Percentiles rank a stretch among this genome's conserved stretches.
These are phyloP conservation scores for Seminavis robusta DNA, from an alignment of 108 stramenopile species.

Conservation along the genomic window DNA sequence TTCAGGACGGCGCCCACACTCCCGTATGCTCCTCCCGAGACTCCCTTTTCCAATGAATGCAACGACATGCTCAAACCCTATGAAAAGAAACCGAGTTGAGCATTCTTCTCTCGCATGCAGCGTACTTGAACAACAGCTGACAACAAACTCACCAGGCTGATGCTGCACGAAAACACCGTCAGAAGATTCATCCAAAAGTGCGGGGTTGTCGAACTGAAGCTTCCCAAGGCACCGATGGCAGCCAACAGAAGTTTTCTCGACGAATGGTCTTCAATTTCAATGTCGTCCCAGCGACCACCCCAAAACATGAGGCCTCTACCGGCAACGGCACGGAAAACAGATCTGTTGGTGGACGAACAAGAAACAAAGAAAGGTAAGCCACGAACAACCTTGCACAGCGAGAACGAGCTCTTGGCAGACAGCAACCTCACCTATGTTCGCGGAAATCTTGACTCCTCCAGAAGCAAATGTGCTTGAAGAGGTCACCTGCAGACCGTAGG, in stretches of 20 bases:
- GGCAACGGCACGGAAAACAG: slow-evolving; percentile 26
- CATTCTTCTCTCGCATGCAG: too few relatives aligned
- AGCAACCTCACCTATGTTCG: slow-evolving; percentile 30
- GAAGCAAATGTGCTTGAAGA: slow-evolving; percentile 32
- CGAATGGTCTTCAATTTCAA: slow-evolving; percentile 10
- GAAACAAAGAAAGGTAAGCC: too few relatives aligned
- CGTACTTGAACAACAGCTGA: slow-evolving; percentile 7
- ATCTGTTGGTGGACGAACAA: slow-evolving; percentile 1
- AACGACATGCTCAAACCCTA: slow-evolving; percentile 58
- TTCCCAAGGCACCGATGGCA: slow-evolving; percentile 30
- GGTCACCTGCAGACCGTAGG: slow-evolving; percentile 32
- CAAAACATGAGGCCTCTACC: slow-evolving; percentile 30
- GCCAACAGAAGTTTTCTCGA: slow-evolving; percentile 40
- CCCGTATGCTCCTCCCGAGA: slow-evolving; percentile 16
- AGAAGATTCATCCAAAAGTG: slow-evolving; percentile 63
- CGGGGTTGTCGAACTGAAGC: slow-evolving; percentile 52
- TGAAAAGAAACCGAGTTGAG: too few relatives aligned
- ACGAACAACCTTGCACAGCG: too few relatives aligned
- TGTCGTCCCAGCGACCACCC: slow-evolving; percentile 12
- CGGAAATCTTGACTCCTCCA: slow-evolving; percentile 29
- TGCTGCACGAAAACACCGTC: slow-evolving; percentile 48
- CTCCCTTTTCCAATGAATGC: slow-evolving; percentile 52
- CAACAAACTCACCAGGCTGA: slow-evolving; percentile 30
- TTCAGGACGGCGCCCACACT: slow-evolving; percentile 36
- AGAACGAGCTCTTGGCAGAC: too few relatives aligned